These are phyloP conservation scores for Pleoardoris graminearum DNA, from an alignment of 2,329 filamentous ascomycete species.

Conservation along the genomic window DNA sequence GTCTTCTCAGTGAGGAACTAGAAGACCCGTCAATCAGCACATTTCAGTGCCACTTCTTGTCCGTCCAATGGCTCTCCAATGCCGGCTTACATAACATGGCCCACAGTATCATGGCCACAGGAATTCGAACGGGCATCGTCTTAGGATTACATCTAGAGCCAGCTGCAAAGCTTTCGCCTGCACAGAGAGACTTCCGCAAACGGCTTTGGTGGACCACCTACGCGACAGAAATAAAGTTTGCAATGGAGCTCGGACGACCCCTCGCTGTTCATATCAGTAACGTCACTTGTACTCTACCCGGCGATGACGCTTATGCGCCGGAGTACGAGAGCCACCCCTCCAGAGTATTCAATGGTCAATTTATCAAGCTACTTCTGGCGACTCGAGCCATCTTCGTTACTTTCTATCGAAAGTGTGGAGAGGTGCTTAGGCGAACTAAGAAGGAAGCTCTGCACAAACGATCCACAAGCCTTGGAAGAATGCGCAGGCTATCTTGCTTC, in stretches of 20 bases:
- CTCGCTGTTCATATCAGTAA: slow-evolving; percentile 41
- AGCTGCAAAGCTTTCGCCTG: slow-evolving; percentile 33
- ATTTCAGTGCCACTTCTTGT: slow-evolving; percentile 54
- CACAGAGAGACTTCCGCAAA: slow-evolving; percentile 48
- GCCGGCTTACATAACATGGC: slow-evolving; percentile 56
- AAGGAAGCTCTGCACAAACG: slow-evolving; percentile 34
- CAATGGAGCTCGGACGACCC: slow-evolving; percentile 54
- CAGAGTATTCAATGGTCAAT: slow-evolving; percentile 15
- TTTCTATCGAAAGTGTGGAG: slow-evolving; percentile 39
- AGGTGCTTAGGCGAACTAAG: slow-evolving; percentile 20
- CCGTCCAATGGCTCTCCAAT: slow-evolving; percentile 52
- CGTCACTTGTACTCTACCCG: slow-evolving; percentile 45
- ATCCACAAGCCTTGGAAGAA: slow-evolving; percentile 33
- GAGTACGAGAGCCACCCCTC: neutral
- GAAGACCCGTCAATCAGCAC: slow-evolving; percentile 55
- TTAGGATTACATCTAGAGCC: slow-evolving; percentile 56
- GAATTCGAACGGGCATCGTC: slow-evolving; percentile 52
- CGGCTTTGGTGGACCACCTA: slow-evolving; percentile 56
- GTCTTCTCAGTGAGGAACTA: slow-evolving; percentile 49
- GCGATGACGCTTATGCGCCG: slow-evolving; percentile 22
- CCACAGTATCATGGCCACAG: slow-evolving; percentile 46
- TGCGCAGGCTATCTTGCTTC: slow-evolving; percentile 38
- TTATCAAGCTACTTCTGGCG: slow-evolving; percentile 43
- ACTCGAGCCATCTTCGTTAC: slow-evolving; percentile 39
- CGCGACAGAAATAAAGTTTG: slow-evolving; percentile 51